Evolutionary conservation across 2,329 filamentous ascomycete species (phyloP).

Genomic region (Epicoccum sorghinum): DNA sequence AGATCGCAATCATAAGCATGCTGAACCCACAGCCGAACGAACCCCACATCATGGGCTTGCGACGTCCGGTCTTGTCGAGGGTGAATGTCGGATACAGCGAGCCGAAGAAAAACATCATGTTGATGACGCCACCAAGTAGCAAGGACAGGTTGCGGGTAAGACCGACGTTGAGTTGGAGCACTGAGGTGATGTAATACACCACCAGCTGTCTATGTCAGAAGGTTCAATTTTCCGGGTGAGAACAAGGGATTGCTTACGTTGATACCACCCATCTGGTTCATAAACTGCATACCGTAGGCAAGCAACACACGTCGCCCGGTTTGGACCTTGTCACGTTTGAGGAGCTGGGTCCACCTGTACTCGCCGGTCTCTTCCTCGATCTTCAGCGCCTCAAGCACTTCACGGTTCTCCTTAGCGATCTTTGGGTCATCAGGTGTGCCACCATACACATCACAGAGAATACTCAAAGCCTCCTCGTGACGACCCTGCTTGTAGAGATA

Average conservation of each 20-base stretch:
- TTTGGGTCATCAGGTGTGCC: constrained; percentile 56
- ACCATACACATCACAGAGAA: constrained; percentile 57
- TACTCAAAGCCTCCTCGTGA: constrained; percentile 56
- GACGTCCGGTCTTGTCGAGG: constrained; percentile 39
- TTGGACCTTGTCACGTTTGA: constrained; percentile 50
- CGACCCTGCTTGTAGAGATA: constrained; percentile 40
- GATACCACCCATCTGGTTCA: constrained; percentile 50
- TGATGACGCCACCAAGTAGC: constrained; percentile 54
- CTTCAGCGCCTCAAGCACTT: constrained; percentile 46
- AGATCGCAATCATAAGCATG: constrained; percentile 44
- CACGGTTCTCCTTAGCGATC: constrained; percentile 59
- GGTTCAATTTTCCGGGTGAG: background rate
- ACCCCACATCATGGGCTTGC: constrained; percentile 42
- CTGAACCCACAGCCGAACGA: constrained; percentile 38
- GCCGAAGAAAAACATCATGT: constrained; percentile 40
- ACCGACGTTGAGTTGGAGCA: constrained; percentile 56
- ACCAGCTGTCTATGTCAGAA: constrained; percentile 22
- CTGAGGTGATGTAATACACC: constrained; percentile 53
- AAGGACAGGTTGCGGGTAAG: constrained; percentile 52
- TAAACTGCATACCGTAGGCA: constrained; percentile 50
- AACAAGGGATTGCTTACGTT: constrained; percentile 29
- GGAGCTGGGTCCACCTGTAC: constrained; percentile 47
- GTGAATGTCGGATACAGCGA: constrained; percentile 49
- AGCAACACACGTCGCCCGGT: constrained; percentile 49
- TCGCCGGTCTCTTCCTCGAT: constrained; percentile 47